These are phyloP conservation scores for Bonnemaisonia californica DNA, from an alignment of 31 red algal genomes.

Conservation along the genomic window DNA sequence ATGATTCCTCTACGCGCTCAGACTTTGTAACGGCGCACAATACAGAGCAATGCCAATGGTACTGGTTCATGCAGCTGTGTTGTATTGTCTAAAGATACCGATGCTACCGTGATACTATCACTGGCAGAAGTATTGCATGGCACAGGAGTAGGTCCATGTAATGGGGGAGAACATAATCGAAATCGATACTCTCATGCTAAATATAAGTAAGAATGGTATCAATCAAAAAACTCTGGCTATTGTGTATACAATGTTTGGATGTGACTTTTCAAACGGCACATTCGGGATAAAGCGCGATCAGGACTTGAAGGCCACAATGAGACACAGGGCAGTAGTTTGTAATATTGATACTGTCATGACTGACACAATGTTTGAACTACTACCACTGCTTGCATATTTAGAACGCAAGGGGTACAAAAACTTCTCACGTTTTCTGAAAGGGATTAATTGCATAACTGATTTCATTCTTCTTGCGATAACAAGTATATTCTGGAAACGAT, in stretches of 20 bases:
- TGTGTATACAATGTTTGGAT: conserved; percentile 10
- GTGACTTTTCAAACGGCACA: neutral
- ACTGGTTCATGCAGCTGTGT: neutral
- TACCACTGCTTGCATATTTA: conserved; percentile 5
- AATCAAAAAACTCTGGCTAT: neutral
- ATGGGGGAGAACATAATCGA: conserved; percentile 18
- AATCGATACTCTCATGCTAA: neutral
- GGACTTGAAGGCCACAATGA: neutral
- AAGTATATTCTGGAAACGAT: neutral
- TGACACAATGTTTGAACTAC: neutral
- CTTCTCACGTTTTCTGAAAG: neutral
- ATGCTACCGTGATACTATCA: conserved; percentile 6
- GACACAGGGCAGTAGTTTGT: neutral
- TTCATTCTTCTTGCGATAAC: neutral
- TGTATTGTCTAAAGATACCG: neutral
- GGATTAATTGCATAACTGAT: neutral
- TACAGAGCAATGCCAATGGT: too few relatives aligned
- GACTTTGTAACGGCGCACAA: too few relatives aligned
- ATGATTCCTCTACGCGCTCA: neutral
- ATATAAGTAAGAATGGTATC: neutral
- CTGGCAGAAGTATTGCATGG: neutral
- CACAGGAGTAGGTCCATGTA: neutral
- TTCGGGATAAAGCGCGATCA: neutral
- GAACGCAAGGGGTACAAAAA: neutral
- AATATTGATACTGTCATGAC: neutral